Evolutionary conservation across 352 stramenopile species (phyloP).

Genomic region (Phytophthora brassicae): DNA sequence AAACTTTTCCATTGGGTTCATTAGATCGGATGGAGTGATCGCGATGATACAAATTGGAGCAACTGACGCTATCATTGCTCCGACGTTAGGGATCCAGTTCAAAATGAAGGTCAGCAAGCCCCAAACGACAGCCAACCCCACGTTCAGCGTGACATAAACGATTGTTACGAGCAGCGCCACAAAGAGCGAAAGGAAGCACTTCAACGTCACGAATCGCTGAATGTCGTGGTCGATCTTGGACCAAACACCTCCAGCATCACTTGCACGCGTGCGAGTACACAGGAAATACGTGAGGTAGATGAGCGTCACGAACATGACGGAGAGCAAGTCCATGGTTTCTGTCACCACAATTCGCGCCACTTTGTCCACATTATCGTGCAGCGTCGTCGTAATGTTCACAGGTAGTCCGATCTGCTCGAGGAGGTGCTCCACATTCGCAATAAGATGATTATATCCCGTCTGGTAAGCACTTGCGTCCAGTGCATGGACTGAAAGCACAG

Average conservation of each 20-base stretch:
- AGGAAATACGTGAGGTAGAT: constrained; percentile 91
- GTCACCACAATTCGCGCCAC: constrained; percentile 81
- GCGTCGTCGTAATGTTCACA: constrained; percentile 87
- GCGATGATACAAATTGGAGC: constrained; percentile 84
- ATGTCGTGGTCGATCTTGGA: constrained; percentile 90
- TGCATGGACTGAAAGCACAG: constrained; percentile 82
- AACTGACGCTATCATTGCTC: constrained; percentile 87
- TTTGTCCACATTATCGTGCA: constrained; percentile 91
- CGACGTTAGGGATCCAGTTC: constrained; percentile 90
- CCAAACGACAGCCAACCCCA: constrained; percentile 86
- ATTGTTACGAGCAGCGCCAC: constrained; percentile 87
- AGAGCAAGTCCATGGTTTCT: constrained; percentile 89
- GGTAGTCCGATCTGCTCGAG: constrained; percentile 75
- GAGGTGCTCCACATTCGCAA: constrained; percentile 65
- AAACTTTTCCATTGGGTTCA: constrained; percentile 91
- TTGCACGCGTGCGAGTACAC: constrained; percentile 80
- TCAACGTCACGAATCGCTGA: constrained; percentile 87
- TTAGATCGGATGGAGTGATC: constrained; percentile 79
- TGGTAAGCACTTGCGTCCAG: constrained; percentile 84
- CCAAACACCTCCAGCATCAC: constrained; percentile 84
- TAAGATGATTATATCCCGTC: constrained; percentile 76
- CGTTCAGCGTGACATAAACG: constrained; percentile 89
- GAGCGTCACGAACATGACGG: constrained; percentile 89
- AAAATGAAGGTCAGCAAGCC: constrained; percentile 89
- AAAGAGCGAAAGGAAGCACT: constrained; percentile 88